Conservation (phyloP, 2,329 filamentous ascomycete species). For the Exophiala oligosperma region DNA sequence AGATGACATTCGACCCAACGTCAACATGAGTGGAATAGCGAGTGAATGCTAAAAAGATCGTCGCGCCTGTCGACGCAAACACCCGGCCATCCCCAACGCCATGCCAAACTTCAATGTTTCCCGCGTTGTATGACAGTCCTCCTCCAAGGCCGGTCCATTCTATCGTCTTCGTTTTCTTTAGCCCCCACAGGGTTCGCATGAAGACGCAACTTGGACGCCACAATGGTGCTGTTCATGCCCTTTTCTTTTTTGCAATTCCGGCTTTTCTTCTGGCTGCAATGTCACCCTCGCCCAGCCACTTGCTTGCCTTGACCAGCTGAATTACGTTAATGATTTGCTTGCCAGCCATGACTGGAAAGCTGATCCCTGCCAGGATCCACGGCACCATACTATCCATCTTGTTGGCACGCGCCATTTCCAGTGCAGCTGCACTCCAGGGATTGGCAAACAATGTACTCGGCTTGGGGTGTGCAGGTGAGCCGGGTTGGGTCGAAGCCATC, state of each 20-base stretch:
- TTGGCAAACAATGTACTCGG: slow-evolving; percentile 78
- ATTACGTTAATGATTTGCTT: slow-evolving; percentile 96
- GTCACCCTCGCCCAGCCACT: slow-evolving; percentile 92
- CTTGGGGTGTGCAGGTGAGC: slow-evolving; percentile 66
- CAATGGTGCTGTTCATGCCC: no score
- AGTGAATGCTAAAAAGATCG: no score
- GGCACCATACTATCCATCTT: slow-evolving; percentile 79
- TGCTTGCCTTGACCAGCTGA: slow-evolving; percentile 89
- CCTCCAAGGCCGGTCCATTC: no score
- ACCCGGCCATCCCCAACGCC: no score
- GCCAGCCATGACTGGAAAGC: slow-evolving; percentile 80
- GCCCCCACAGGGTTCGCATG: no score
- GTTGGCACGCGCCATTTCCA: slow-evolving; percentile 90
- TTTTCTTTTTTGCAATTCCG: slow-evolving; percentile 33
- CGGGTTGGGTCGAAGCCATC: slow-evolving; percentile 58
- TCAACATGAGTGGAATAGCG: no score
- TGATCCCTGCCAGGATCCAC: slow-evolving; percentile 78
- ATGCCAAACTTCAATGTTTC: no score
- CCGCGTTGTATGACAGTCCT: no score
- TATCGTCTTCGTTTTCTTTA: no score
- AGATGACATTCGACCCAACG: no score
- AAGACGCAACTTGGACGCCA: no score
- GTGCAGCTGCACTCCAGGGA: slow-evolving; percentile 86
- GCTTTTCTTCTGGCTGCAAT: slow-evolving; percentile 59
- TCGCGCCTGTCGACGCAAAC: no score